Conservation (phyloP, 768 basidiomycete genomes). For the Basidioascus undulatus region DNA sequence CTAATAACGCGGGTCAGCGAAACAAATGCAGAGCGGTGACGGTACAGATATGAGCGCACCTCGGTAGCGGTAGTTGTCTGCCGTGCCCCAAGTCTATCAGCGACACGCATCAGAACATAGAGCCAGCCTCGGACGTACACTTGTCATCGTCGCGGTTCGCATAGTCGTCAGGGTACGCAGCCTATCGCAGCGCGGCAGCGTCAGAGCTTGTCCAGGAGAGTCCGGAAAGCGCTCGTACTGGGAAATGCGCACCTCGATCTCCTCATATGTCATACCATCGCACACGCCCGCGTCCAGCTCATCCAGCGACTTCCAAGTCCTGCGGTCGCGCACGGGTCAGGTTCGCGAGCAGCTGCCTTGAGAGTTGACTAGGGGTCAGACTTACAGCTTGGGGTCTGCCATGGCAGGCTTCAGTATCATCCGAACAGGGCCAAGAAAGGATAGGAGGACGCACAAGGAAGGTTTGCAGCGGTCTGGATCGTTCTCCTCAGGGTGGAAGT, state of each 20-base stretch:
- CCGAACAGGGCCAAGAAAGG: too few species aligned
- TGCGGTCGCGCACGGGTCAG: too few species aligned
- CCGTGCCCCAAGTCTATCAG: too few species aligned
- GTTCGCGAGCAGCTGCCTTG: too few species aligned
- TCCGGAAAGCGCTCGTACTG: background rate
- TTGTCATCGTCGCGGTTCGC: conserved; percentile 97
- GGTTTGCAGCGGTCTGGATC: conserved; percentile 57
- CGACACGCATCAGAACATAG: too few species aligned
- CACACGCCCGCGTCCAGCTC: conserved; percentile 98
- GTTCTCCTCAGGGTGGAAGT: conserved; percentile 91
- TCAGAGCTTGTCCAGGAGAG: background rate
- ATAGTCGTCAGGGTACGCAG: conserved; percentile 89
- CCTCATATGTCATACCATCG: conserved; percentile 98
- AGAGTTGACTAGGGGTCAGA: too few species aligned
- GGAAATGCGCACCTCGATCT: conserved; percentile 51
- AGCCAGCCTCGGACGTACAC: too few species aligned
- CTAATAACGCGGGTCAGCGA: too few species aligned
- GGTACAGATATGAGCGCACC: conserved; percentile 17
- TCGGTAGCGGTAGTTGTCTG: conserved; percentile 91
- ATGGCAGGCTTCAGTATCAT: too few species aligned
- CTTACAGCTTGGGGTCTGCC: conserved; percentile 66
- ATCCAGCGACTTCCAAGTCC: conserved; percentile 98
- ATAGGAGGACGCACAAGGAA: too few species aligned
- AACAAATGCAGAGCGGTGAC: background rate
- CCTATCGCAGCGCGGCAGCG: conserved; percentile 22